phyloP scores from a whole-genome alignment of 1,284 basidiomycete genomes.

The Microbotryum saponariae region DNA sequence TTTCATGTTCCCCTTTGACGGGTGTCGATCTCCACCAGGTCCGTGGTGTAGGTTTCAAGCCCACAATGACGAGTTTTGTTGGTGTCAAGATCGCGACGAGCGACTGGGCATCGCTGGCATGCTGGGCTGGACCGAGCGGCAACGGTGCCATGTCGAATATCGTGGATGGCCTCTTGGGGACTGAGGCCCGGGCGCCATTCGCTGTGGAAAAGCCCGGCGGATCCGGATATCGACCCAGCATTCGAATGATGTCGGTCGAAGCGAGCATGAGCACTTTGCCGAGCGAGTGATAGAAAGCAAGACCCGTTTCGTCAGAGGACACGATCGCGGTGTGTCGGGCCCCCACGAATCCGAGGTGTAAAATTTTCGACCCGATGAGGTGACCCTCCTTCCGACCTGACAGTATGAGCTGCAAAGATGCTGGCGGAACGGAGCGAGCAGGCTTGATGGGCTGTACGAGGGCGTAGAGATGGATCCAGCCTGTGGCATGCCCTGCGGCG shows the following conservation, averaged over 20 bases:
- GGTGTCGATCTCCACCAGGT: slow-evolving; percentile 83
- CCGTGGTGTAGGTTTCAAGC: slow-evolving; percentile 79
- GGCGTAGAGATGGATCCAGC: slow-evolving; percentile 82
- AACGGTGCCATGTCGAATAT: slow-evolving; percentile 73
- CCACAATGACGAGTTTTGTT: slow-evolving; percentile 84
- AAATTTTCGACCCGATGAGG: slow-evolving; percentile 71
- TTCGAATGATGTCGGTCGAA: slow-evolving; percentile 85
- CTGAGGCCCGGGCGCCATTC: slow-evolving; percentile 3
- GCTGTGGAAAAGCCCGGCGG: slow-evolving; percentile 30
- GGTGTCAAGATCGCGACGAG: slow-evolving; percentile 82
- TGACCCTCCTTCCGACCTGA: slow-evolving; percentile 91
- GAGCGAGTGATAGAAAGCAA: slow-evolving; percentile 91
- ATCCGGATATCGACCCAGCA: slow-evolving; percentile 79
- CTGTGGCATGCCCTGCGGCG: slow-evolving; percentile 77
- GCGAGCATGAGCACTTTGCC: slow-evolving; percentile 94
- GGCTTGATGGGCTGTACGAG: slow-evolving; percentile 55
- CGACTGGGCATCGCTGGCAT: slow-evolving; percentile 71
- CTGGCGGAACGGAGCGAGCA: slow-evolving; percentile 62
- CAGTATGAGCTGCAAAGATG: slow-evolving; percentile 56
- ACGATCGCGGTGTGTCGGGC: slow-evolving; percentile 88
- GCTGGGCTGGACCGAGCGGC: slow-evolving; percentile 66
- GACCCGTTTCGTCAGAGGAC: slow-evolving; percentile 79
- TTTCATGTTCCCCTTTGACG: slow-evolving; percentile 48
- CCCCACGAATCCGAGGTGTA: slow-evolving; percentile 83
- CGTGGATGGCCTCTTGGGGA: slow-evolving; percentile 48